Conservation (phyloP, 1,139 yeast genomes). For the Saccharomycopsis phalli region DNA sequence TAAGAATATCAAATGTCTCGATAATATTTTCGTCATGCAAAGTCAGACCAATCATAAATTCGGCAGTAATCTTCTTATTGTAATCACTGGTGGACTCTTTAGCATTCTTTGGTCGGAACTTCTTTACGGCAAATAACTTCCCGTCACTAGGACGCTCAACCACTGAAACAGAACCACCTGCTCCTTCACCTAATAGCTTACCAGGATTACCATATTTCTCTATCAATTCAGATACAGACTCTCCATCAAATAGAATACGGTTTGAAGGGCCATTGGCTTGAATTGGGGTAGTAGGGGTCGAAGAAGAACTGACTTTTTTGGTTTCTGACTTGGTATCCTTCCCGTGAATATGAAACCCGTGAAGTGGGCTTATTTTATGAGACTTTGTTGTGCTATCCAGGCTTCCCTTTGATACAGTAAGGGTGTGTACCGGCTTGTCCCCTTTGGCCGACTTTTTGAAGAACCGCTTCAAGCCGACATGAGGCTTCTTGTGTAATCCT, state of each 20-base stretch:
- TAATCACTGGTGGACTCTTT: constrained; percentile 79
- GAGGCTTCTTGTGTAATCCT: constrained; percentile 9
- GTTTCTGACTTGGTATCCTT: neutral
- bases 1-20: constrained; percentile 83
- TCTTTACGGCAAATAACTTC: constrained; percentile 82
- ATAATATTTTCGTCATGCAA: constrained; percentile 85
- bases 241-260: constrained; percentile 30
- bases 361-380: neutral
- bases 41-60: constrained; percentile 89
- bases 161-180: constrained; percentile 85
- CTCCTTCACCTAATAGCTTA: constrained; percentile 89
- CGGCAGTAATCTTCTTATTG: constrained; percentile 90
- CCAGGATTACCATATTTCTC: constrained; percentile 74
- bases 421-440: neutral
- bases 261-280: constrained; percentile 9
- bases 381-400: too few species aligned
- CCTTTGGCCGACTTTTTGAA: constrained; percentile 19
- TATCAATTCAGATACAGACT: constrained; percentile 30
- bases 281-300: too few species aligned
- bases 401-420: neutral
- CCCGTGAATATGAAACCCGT: neutral
- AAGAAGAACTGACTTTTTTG: neutral
- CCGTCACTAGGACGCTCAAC: constrained; percentile 63
- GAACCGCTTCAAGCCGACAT: constrained; percentile 19
- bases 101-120: constrained; percentile 70